phyloP scores from a whole-genome alignment of 768 basidiomycete species.

The Xerocomus spinulosus region DNA sequence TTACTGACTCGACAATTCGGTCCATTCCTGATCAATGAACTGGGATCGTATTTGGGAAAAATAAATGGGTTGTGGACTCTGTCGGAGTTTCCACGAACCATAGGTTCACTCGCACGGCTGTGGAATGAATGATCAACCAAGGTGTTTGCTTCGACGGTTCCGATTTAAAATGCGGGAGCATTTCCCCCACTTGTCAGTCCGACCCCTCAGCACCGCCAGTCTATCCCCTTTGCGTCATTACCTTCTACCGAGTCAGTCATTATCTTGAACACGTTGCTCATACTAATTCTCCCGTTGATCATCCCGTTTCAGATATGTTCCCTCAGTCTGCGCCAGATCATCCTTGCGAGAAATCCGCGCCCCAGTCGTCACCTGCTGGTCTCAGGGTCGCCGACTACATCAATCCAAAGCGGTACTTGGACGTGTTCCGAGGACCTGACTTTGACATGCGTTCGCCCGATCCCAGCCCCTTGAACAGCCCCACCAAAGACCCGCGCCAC shows the following conservation, averaged over 20 bases:
- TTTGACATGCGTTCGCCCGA: constrained; percentile 12
- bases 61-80: constrained; percentile 2
- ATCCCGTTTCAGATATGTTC: constrained; percentile 23
- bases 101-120: neutral
- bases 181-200: neutral
- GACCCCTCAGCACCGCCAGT: neutral
- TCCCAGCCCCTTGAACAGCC: constrained; percentile 18
- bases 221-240: too few relatives aligned
- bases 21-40: neutral
- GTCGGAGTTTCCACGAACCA: constrained; percentile 1
- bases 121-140: constrained; percentile 5
- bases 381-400: constrained; percentile 20
- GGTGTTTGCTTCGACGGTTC: neutral
- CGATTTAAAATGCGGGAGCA: constrained; percentile 10
- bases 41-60: neutral
- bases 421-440: constrained; percentile 12
- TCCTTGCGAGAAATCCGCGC: constrained; percentile 13
- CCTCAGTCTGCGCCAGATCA: constrained; percentile 8
- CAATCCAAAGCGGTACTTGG: constrained; percentile 17
- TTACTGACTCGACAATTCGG: neutral
- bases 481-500: neutral
- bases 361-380: constrained; percentile 23
- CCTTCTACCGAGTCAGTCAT: too few relatives aligned
- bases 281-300: too few relatives aligned
- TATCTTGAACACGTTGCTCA: too few relatives aligned